Evolutionary conservation across 2,329 filamentous ascomycete genomes (phyloP), one percentile per base, ranked within the genome.

Genomic region (Microdochium paspali): DNA sequence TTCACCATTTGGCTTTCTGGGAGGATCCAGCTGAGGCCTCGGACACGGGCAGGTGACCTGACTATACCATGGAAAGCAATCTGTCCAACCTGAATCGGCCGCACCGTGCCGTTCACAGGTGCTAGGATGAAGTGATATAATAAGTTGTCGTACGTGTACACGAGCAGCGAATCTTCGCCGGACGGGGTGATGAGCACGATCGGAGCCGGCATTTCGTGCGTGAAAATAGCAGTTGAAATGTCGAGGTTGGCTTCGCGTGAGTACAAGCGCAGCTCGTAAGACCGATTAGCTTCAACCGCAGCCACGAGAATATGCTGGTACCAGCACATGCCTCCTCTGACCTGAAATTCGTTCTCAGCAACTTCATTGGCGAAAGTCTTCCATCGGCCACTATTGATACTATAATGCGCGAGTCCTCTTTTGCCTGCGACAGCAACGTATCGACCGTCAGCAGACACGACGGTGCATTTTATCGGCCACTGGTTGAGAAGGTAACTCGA

Each of bases 61-160:
- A 98, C 90, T 52, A 98, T 96, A 43, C 93, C 93, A 63, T 98
- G 87, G 57, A 98, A 93, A 12, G 89, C 91, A 58, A 98, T 98
- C 63, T 97, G 93, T 10, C 94, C 93, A n/a, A 97, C 90, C 61
- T 95, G 90, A 6, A 95, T 79, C 25, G 97, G 76, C 40, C 82
- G 84, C 28, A 95, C 78, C 21, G 82, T 71, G 15, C 75, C 82
- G n/a, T 78, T 74, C 21, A 80, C 75, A 1, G 82, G 77, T 0
- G 87, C 82, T 53, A 98, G 91, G 50, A 98, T 82, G 63, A 90
- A 98, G 63, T 98, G 93, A 60, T 96, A 93, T 15, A 98, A 76
- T 10, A 94, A 77, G 63, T 98, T 98, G 61, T 97, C 91, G 62
- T 95, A 90, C 0, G 93, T 98, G 64, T 98, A 98, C 10, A 96